Evolutionary conservation across 768 basidiomycete species (phyloP), one percentile per base, ranked within the genome.

Genomic region (Tricholomella constricta): DNA sequence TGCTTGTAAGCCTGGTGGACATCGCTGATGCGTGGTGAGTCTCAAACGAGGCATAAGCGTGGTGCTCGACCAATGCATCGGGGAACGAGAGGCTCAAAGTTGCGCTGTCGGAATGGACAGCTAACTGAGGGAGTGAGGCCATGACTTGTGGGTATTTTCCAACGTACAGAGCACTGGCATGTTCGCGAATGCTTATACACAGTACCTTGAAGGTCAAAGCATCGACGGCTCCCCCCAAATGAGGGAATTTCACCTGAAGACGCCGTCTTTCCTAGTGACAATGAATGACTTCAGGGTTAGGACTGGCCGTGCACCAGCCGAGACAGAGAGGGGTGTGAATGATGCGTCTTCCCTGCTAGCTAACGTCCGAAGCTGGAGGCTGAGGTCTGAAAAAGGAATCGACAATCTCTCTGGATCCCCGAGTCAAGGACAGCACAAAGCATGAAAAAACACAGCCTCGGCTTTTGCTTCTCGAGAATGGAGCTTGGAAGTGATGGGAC

Each of bases 201-300:
- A 38, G n/a, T 29, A 20, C 12, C 44, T 43, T 27, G 41, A 42
- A 25, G 40, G 51, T 29, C 44, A 45, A 45, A 45, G 51, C 42
- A 19, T 52, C 4, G 51, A 22, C 19, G 35, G 34, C 6, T 25
- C 35, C 15, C 7, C 14, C 22, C 41, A 36, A 45, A 26, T 37
- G 22, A 44, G 51, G 43, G 25, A 25, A 44, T 6, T 36, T 10
- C n/a, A 43, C 6, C 14, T 12, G 12, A 43, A 43, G 42, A 43
- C 23, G 22, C 25, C 42, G 42, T 6, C 11, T 12, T 27, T 15
- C 23, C 40, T 1, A 29, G 41, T 12, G 27, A 20, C 32, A 44
- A 23, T 20, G 15, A 3, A 10, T 17, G 22, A 17, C 20, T 23
- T 26, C 14, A 15, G 17, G 27, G 34, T 31, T 6, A 11, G 6